These are phyloP conservation scores for Mucuna pruriens DNA, from an alignment of 306 rosid genomes.

Conservation along the genomic window DNA sequence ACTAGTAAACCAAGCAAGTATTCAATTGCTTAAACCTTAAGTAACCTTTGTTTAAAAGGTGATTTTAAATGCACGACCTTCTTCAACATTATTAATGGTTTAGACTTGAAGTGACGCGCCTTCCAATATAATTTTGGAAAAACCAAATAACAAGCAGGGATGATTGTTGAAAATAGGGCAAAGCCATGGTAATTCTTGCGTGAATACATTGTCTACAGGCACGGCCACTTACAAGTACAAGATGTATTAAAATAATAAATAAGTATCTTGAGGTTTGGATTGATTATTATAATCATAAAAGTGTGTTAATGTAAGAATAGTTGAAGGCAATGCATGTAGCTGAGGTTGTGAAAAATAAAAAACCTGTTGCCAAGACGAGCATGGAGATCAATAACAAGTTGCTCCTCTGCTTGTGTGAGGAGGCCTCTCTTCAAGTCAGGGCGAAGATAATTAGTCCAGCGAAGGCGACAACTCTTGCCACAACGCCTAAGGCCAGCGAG, in stretches of 20 bases:
- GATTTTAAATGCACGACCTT: constrained; percentile 18
- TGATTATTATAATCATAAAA: background rate
- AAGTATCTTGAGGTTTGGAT: background rate
- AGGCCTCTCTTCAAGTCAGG: constrained; percentile 93
- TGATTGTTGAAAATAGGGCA: background rate
- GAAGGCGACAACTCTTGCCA: constrained; percentile 95
- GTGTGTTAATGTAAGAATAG: background rate
- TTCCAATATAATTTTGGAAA: background rate
- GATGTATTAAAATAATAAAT: background rate
- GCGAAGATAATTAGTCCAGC: constrained; percentile 97
- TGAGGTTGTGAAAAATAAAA: background rate
- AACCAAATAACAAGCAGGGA: background rate
- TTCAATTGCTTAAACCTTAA: constrained; percentile 39
- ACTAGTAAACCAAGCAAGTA: background rate
- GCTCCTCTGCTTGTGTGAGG: constrained; percentile 75
- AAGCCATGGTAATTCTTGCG: background rate
- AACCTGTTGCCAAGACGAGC: constrained; percentile 95
- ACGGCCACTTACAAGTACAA: background rate
- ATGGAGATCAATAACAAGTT: constrained; percentile 88
- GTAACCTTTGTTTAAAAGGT: constrained; percentile 33
- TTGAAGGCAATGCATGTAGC: constrained; percentile 36
- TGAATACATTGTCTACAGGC: background rate
- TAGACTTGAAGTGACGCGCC: constrained; percentile 11
- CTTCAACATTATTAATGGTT: constrained; percentile 35
- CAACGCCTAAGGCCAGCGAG: constrained; percentile 93